These are phyloP conservation scores for Amanita inopinata DNA, from an alignment of 768 basidiomycete genomes.

Conservation along the genomic window DNA sequence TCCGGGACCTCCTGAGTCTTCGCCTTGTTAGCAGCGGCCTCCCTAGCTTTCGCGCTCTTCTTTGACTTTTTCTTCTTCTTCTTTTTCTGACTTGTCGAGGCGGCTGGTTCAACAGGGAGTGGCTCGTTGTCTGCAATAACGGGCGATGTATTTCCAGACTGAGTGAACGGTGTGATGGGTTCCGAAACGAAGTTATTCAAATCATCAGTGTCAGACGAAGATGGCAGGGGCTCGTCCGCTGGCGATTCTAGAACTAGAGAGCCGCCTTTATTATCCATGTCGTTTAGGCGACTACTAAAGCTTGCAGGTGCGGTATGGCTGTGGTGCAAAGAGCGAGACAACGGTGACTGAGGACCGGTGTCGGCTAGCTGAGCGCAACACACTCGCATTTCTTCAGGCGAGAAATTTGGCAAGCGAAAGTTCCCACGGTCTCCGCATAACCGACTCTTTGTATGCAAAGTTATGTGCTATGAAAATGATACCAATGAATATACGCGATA, in stretches of 20 bases:
- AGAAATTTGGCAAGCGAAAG: neutral
- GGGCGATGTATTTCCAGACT: constrained; percentile 25
- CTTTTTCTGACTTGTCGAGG: constrained; percentile 39
- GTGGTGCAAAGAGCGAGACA: neutral
- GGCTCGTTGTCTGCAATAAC: constrained; percentile 16
- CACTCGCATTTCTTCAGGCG: neutral
- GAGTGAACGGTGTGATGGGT: constrained; percentile 19
- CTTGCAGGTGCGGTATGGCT: neutral
- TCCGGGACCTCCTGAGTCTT: constrained; percentile 21
- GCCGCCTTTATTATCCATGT: neutral
- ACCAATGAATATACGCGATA: too few relatives aligned
- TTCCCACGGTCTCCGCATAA: too few relatives aligned
- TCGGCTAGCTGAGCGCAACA: neutral
- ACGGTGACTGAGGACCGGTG: neutral
- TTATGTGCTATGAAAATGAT: too few relatives aligned
- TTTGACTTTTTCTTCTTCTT: constrained; percentile 62
- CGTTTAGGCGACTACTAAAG: neutral
- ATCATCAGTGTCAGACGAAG: constrained; percentile 18
- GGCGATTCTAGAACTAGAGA: neutral
- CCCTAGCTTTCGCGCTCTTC: constrained; percentile 41
- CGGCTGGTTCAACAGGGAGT: constrained; percentile 13
- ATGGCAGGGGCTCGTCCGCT: constrained; percentile 9
- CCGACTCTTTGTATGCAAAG: too few relatives aligned
- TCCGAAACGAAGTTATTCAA: constrained; percentile 15
- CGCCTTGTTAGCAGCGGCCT: constrained; percentile 21